phyloP scores from a whole-genome alignment of 139 green algal species.

The Chlamydomonas incerta region DNA sequence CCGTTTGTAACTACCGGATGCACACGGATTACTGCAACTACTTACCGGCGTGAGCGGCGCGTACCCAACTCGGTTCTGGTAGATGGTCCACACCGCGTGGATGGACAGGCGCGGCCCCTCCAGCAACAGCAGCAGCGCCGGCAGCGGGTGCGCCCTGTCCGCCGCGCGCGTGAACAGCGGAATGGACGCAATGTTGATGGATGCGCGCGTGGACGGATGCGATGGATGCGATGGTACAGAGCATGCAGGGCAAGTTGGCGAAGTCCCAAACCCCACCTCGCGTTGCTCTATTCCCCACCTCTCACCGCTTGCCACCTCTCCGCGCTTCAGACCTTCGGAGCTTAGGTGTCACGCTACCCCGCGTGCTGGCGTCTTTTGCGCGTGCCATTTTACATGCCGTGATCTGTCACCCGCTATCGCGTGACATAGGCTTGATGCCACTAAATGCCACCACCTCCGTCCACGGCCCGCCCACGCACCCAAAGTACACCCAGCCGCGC shows the following conservation, averaged over 20 bases:
- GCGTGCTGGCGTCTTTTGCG: too few species aligned
- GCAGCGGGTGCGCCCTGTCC: background rate
- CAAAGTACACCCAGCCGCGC: background rate
- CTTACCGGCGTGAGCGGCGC: background rate
- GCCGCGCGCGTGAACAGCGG: background rate
- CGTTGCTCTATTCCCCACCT: too few species aligned
- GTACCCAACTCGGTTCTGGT: constrained; percentile 3
- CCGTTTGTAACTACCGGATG: too few species aligned
- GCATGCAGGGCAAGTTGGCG: background rate
- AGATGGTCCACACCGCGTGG: constrained; percentile 9
- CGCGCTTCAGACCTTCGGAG: too few species aligned
- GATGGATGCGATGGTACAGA: background rate
- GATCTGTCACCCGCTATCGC: too few species aligned
- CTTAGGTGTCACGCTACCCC: too few species aligned
- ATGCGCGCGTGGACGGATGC: background rate
- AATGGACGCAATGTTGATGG: background rate
- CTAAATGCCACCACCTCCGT: too few species aligned
- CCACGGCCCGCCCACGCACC: background rate
- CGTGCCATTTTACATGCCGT: too few species aligned
- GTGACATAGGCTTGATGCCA: too few species aligned
- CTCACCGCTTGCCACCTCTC: too few species aligned
- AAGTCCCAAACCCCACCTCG: too few species aligned
- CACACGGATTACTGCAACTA: too few species aligned
- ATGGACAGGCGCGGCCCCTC: constrained; percentile 2
- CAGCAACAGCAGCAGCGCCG: background rate